Base-by-base conservation (phyloP, 768 basidiomycete genomes). In the Hygrocybe punicea region DNA sequence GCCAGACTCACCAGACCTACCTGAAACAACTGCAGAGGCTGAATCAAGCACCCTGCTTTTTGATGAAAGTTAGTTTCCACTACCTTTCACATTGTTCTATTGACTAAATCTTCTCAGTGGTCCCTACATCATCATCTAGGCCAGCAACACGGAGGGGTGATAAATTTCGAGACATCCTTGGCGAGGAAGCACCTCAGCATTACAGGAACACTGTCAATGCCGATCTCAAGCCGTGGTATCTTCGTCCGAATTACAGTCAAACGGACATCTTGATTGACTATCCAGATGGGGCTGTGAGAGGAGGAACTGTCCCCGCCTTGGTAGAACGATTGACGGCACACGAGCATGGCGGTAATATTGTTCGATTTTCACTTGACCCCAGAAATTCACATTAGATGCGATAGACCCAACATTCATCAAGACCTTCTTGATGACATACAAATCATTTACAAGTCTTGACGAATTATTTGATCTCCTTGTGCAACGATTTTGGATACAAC, bases 401-500 rank as follows among this genome's bases (percentile, higher is more conserved):
- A 37, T 51, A 89, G 89, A 97, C 70, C 81, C 86, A 1, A 81
- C 82, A 6, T 96, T 88, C 73, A 89, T 81, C 69, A 86, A 87
- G 67, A 87, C 94, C 1, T 98, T 98, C 81, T 73, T 98, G 61
- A 87, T 97, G 84, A 97, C 96, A 1, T 97, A 92, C 78, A 92
- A 94, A 66, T 94, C 93, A 1, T 98, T 98, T 71, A 91, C 91
- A 14, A 86, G 85, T 5, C 76, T 90, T 45, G 83, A 90, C 55
- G 87, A 93, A 48, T 75, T 98, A 8, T 87, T 96, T 54, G 86
- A 93, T 57, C 78, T 89, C 16, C 84, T 98, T 17, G 81, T 89
- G 6, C 78, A 81, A 44, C 85, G 96, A 16, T 98, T 93, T 73
- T 78, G 81, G 63, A 86, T 94, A 24, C 78, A 82, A 49, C 80